These are phyloP conservation scores for Beta vulgaris DNA, from an alignment of 148 eudicot genomes.

Conservation along the genomic window DNA sequence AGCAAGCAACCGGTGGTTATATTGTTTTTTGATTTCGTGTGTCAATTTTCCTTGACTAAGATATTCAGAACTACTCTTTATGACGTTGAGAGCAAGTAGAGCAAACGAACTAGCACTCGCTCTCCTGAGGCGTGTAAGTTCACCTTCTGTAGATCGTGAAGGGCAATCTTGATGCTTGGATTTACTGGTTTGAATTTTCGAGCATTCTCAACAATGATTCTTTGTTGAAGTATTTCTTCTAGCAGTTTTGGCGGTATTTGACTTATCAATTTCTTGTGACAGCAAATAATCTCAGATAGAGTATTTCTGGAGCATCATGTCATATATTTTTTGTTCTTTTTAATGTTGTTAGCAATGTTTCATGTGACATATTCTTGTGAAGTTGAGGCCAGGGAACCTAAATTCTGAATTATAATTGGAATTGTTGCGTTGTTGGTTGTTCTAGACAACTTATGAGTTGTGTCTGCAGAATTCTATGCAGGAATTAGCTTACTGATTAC, in stretches of 20 bases:
- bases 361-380: too few relatives aligned
- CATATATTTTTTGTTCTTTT: too few relatives aligned
- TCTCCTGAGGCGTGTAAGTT: constrained; percentile 3
- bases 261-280: too few relatives aligned
- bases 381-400: too few relatives aligned
- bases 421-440: too few relatives aligned
- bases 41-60: constrained; percentile 34
- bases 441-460: too few relatives aligned
- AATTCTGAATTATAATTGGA: too few relatives aligned
- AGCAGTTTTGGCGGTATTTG: too few relatives aligned
- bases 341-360: too few relatives aligned
- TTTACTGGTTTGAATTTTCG: not conserved
- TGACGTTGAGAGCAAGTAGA: constrained; percentile 53
- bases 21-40: not conserved
- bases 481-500: too few relatives aligned
- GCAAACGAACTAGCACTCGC: not conserved
- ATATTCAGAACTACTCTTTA: constrained; percentile 50
- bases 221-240: not conserved
- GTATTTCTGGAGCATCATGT: not conserved
- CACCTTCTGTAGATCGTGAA: not conserved
- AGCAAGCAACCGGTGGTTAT: not conserved
- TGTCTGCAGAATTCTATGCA: too few relatives aligned
- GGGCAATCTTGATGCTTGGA: not conserved
- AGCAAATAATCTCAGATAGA: constrained; percentile 8
- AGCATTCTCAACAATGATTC: not conserved